Evolutionary conservation across 2,329 filamentous ascomycete species (phyloP), one percentile per base, ranked within the genome.

Genomic region (Dactylellina parvicollis): DNA sequence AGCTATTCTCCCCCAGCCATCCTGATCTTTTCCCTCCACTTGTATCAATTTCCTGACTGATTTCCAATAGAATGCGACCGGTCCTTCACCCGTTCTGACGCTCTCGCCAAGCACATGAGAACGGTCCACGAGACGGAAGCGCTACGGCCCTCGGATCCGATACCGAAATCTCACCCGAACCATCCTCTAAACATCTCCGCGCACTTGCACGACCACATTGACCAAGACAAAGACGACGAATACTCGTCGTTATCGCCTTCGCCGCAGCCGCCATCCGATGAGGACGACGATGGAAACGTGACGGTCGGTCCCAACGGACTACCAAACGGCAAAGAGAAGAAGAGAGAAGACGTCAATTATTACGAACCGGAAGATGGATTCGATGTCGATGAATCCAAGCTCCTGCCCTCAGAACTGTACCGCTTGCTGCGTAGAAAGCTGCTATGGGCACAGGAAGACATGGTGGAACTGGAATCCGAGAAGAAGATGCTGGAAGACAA

Each of bases 51-150:
- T 22, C 2, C 61, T 56, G 26, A 61, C 44, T 18, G 49, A 14
- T 40, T 22, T 57, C 16, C 16, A 49, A 32, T 78, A 96, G 95
- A 99, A 86, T 99, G 95, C 82, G 95, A 99, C 80, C 90, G 94
- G 74, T 93, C 93, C 30, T 99, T 99, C 78, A 99, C 95, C 1
- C 87, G 95, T 76, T 97, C 94, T 22, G 95, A 99, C 79, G 95
- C 95, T 10, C 85, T 99, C 0, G 92, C 94, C 1, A 99, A 99
- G 81, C 95, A 99, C 80, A 98, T 98, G 92, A 90, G 95, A 77
- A 98, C 95, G 14, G 93, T 99, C 36, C 95, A 99, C 83, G 95
- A 99, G 80, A 97, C 94, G 2, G 95, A 99, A 82, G 91, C 92
- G 14, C 85, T 96, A 20, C 89, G 92, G n/a, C 90, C 91, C 3